Conservation (phyloP, 1,139 yeast genomes). For the Saccharomyces hybrid region DNA sequence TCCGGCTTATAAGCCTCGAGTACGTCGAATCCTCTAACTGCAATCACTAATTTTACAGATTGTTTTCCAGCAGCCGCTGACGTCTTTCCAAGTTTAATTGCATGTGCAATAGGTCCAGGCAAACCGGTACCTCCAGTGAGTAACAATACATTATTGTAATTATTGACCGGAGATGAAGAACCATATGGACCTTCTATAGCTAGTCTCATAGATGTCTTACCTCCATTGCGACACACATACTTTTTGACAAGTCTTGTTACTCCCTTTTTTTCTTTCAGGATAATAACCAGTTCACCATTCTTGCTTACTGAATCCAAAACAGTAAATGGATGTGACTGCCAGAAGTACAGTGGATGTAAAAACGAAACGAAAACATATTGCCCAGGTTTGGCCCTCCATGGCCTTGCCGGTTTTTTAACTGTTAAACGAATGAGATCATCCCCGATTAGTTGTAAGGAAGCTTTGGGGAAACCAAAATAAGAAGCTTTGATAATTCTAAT, state of each 20-base stretch:
- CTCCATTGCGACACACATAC: conserved; percentile 17
- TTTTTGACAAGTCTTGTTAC: conserved; percentile 34
- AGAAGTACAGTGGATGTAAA: no score
- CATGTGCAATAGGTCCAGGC: conserved; percentile 46
- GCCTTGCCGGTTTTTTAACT: no score
- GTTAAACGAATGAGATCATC: no score
- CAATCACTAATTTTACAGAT: conserved; percentile 1
- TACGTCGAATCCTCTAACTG: conserved; percentile 1
- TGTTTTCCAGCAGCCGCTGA: neutral
- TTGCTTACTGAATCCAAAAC: no score
- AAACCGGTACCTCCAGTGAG: conserved; percentile 73
- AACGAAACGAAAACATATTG: conserved; percentile 17
- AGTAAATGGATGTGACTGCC: no score
- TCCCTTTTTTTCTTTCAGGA: conserved; percentile 44
- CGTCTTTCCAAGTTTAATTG: neutral
- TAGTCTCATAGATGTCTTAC: conserved; percentile 30
- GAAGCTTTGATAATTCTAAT: conserved; percentile 34
- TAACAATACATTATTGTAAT: conserved; percentile 46
- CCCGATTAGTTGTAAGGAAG: conserved; percentile 40
- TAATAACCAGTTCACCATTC: conserved; percentile 35
- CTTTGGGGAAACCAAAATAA: conserved; percentile 40
- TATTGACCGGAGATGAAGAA: conserved; percentile 1
- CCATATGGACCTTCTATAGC: conserved; percentile 65
- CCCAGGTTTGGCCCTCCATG: no score
- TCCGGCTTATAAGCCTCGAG: neutral